phyloP scores from a whole-genome alignment of 2,329 filamentous ascomycete genomes.

The Gnomoniopsis sp. region DNA sequence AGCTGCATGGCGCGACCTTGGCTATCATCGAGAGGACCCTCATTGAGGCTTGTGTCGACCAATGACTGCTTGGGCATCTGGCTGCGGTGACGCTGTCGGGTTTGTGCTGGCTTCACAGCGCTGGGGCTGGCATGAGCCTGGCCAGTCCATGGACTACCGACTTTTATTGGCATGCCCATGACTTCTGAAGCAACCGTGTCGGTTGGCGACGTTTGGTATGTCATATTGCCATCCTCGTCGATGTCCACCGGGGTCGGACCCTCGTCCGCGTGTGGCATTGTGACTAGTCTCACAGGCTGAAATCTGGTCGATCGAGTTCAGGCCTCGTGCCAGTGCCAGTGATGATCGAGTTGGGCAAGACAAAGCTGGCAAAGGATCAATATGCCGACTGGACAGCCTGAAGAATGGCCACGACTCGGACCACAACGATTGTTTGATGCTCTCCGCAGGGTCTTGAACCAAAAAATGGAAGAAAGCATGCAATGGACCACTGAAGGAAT shows the following conservation, averaged over 20 bases:
- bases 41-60: too few species aligned
- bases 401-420: too few species aligned
- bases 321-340: too few species aligned
- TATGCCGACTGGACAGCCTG: too few species aligned
- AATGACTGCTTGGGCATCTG: neutral
- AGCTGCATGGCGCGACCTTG: too few species aligned
- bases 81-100: neutral
- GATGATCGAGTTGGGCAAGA: neutral
- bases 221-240: neutral
- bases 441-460: too few species aligned
- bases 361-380: neutral
- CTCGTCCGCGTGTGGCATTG: neutral
- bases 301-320: too few species aligned
- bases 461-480: too few species aligned
- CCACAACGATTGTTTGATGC: too few species aligned
- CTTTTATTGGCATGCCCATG: neutral
- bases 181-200: neutral
- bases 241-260: neutral
- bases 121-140: neutral
- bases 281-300: neutral
- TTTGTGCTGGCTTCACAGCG: neutral
- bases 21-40: too few species aligned
- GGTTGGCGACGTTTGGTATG: neutral
- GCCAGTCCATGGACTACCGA: neutral
- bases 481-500: too few species aligned